phyloP scores from a whole-genome alignment of 768 basidiomycete species.

The Tremella mesenterica region DNA sequence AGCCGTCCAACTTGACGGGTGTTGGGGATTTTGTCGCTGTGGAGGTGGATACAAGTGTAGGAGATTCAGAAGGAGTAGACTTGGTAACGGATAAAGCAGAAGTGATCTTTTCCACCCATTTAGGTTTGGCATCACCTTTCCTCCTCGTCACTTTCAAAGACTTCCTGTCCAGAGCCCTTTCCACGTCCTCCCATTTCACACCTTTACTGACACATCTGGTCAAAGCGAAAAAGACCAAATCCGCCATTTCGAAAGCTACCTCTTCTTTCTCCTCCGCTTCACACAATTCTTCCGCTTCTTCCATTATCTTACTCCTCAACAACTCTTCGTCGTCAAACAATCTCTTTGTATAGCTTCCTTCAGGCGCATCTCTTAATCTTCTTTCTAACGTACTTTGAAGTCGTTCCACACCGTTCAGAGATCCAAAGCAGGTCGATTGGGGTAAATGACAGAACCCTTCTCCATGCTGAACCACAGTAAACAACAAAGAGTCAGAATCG shows the following conservation, averaged over 20 bases:
- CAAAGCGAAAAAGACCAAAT: conserved; percentile 85
- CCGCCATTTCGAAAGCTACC: conserved; percentile 88
- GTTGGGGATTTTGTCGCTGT: conserved; percentile 11
- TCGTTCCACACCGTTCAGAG: conserved; percentile 63
- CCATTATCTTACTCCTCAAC: conserved; percentile 89
- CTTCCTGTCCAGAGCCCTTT: conserved; percentile 71
- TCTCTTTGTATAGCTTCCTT: conserved; percentile 82
- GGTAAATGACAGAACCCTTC: conserved; percentile 90
- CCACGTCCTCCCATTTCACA: conserved; percentile 72
- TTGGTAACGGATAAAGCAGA: conserved; percentile 15
- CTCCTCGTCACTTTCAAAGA: conserved; percentile 77
- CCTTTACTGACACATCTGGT: conserved; percentile 75
- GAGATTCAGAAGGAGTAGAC: conserved; percentile 37
- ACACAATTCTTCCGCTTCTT: conserved; percentile 97
- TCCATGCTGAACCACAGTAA: conserved; percentile 75
- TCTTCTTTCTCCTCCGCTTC: conserved; percentile 61
- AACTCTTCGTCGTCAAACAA: conserved; percentile 73
- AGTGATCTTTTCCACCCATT: conserved; percentile 52
- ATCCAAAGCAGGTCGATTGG: conserved; percentile 80
- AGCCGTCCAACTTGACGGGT: neutral
- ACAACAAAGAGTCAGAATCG: conserved; percentile 84
- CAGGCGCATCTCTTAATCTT: conserved; percentile 66
- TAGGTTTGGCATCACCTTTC: conserved; percentile 84
- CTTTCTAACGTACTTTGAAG: conserved; percentile 70
- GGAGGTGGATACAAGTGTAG: conserved; percentile 38